Evolutionary conservation across 306 rosid genomes (phyloP).

Genomic region (Calophaca sinica): DNA sequence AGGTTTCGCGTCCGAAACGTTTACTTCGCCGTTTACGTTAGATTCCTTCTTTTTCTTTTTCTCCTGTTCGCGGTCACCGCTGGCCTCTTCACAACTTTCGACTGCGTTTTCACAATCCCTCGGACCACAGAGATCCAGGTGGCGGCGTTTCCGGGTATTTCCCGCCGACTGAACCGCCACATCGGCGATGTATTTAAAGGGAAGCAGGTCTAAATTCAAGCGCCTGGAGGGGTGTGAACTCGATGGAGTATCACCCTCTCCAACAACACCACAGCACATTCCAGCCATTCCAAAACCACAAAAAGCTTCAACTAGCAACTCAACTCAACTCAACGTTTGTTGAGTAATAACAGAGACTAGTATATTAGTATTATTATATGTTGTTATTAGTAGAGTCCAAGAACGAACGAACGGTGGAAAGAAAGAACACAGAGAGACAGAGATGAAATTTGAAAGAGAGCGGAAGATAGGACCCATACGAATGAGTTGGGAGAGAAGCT

Average conservation of each 20-base stretch:
- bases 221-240: slow-evolving; percentile 53
- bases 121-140: slow-evolving; percentile 40
- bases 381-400: not conserved
- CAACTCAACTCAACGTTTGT: not conserved
- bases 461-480: slow-evolving; percentile 39
- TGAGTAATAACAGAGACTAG: not conserved
- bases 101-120: slow-evolving; percentile 27
- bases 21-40: not conserved
- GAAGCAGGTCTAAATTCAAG: slow-evolving; percentile 56
- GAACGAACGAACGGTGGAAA: not conserved
- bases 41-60: not conserved
- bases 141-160: slow-evolving; percentile 57
- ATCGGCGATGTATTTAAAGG: slow-evolving; percentile 56
- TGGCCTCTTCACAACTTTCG: slow-evolving; percentile 20
- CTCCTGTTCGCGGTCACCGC: not conserved
- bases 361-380: too few relatives aligned
- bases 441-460: not conserved
- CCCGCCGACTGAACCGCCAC: slow-evolving; percentile 42
- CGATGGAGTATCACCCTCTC: slow-evolving; percentile 65
- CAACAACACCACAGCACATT: slow-evolving; percentile 82
- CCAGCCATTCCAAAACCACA: slow-evolving; percentile 66
- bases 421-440: not conserved
- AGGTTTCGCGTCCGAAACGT: not conserved
- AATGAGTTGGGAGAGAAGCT: slow-evolving; percentile 40
- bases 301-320: too few relatives aligned